A percentile compares a stretch with the other conserved stretches of the same genome.
Evolutionary conservation across 805 yeast species (phyloP).

Genomic region (Ogataea neopini): DNA sequence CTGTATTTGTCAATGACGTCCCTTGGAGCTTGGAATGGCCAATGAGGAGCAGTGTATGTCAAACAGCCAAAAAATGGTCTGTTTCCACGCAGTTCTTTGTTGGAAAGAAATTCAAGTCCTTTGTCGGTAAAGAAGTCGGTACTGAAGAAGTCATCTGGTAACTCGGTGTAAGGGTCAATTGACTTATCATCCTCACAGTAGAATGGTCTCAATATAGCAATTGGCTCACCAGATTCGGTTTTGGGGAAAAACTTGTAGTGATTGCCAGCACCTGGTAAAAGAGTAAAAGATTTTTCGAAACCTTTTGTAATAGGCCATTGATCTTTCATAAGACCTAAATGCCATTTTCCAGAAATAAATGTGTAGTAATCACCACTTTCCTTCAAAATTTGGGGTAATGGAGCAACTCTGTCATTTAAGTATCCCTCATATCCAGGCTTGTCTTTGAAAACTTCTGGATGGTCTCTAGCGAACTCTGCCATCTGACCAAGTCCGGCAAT

Average conservation of each 20-base stretch:
- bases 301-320: slow-evolving; percentile 52
- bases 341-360: slow-evolving; percentile 62
- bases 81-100: slow-evolving; percentile 35
- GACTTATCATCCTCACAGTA: slow-evolving; percentile 41
- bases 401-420: slow-evolving; percentile 51
- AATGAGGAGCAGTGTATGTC: slow-evolving; percentile 66
- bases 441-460: slow-evolving; percentile 41
- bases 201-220: slow-evolving; percentile 40
- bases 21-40: slow-evolving; percentile 65
- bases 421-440: slow-evolving; percentile 60
- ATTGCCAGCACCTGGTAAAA: slow-evolving; percentile 60
- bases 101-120: slow-evolving; percentile 39
- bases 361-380: slow-evolving; percentile 50
- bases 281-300: slow-evolving; percentile 49
- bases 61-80: slow-evolving; percentile 55
- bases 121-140: slow-evolving; percentile 47
- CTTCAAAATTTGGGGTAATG: slow-evolving; percentile 51
- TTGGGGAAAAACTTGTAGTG: slow-evolving; percentile 49
- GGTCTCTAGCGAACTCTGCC: slow-evolving; percentile 45
- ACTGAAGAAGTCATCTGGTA: slow-evolving; percentile 51
- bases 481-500: slow-evolving; percentile 61
- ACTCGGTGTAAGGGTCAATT: slow-evolving; percentile 36
- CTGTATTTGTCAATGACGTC: slow-evolving; percentile 48
- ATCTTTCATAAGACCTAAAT: slow-evolving; percentile 49
- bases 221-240: slow-evolving; percentile 30